Percentiles rank a stretch among this genome's conserved stretches.
These are phyloP conservation scores for Mortierella sp. DNA, from an alignment of 371 early-diverging fungal species.

Conservation along the genomic window DNA sequence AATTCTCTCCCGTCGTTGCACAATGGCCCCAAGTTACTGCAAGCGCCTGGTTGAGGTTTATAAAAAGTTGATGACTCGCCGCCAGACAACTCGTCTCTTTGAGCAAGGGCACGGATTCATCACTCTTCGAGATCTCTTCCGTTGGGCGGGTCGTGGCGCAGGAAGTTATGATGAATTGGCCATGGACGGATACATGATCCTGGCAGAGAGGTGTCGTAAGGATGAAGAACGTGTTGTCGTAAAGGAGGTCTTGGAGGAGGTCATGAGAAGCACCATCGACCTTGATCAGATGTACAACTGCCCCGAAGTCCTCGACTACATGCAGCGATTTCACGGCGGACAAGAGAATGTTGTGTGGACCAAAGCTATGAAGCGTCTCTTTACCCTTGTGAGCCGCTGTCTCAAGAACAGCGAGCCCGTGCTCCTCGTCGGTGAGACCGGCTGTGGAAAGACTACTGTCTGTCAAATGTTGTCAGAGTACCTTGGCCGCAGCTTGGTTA, in stretches of 20 bases:
- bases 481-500: slow-evolving; percentile 76
- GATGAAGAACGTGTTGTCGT: slow-evolving; percentile 89
- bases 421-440: slow-evolving; percentile 99
- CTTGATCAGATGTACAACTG: slow-evolving; percentile 78
- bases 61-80: slow-evolving; percentile 82
- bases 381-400: slow-evolving; percentile 89
- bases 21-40: slow-evolving; percentile 92
- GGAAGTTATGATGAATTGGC: slow-evolving; percentile 85
- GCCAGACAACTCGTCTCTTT: slow-evolving; percentile 90
- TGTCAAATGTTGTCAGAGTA: slow-evolving; percentile 91
- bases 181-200: slow-evolving; percentile 94
- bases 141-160: slow-evolving; percentile 96
- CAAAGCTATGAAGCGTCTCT: slow-evolving; percentile 92
- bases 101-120: slow-evolving; percentile 95
- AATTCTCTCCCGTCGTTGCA: slow-evolving; percentile 88
- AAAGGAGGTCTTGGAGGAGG: slow-evolving; percentile 85
- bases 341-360: slow-evolving; percentile 90
- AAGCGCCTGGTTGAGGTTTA: slow-evolving; percentile 91
- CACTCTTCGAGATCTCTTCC: slow-evolving; percentile 98
- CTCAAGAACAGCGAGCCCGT: slow-evolving; percentile 94
- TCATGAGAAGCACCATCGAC: slow-evolving; percentile 80
- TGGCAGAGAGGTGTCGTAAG: slow-evolving; percentile 94
- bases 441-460: slow-evolving; percentile 99
- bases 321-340: slow-evolving; percentile 54
- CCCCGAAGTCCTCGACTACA: slow-evolving; percentile 67